These are phyloP conservation scores for Candida hispaniensis DNA, from an alignment of 805 yeast species.

Conservation along the genomic window DNA sequence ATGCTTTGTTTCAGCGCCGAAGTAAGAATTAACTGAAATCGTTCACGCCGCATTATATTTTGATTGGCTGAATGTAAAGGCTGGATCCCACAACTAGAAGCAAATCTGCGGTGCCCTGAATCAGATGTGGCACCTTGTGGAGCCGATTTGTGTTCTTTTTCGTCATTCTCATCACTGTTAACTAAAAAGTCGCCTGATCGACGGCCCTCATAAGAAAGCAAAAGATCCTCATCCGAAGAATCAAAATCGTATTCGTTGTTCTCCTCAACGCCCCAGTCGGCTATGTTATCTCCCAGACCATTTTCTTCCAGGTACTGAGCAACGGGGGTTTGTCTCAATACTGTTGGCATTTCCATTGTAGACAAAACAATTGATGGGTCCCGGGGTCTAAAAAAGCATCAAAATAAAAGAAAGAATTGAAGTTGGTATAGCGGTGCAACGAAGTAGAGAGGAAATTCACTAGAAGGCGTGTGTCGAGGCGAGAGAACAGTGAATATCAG, in stretches of 20 bases:
- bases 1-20: conserved; percentile 24
- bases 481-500: too few relatives aligned
- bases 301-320: conserved; percentile 24
- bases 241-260: conserved; percentile 12
- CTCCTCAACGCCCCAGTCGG: conserved; percentile 30
- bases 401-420: too few relatives aligned
- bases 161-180: conserved; percentile 7
- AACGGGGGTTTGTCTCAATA: conserved; percentile 27
- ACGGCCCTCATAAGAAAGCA: conserved; percentile 11
- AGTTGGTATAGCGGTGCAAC: too few relatives aligned
- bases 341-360: too few relatives aligned
- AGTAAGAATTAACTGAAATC: conserved; percentile 23
- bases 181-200: conserved; percentile 7
- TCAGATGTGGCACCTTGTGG: conserved; percentile 1
- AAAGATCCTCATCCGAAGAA: conserved; percentile 12
- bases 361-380: too few relatives aligned
- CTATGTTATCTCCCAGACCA: conserved; percentile 18
- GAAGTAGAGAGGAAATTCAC: too few relatives aligned
- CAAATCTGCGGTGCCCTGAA: conserved; percentile 2
- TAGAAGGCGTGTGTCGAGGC: too few relatives aligned
- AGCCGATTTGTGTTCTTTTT: conserved; percentile 8
- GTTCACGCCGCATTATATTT: conserved; percentile 16
- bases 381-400: too few relatives aligned
- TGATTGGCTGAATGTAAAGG: conserved; percentile 16
- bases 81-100: conserved; percentile 15